Evolutionary conservation across 441 rosid genomes (phyloP), one percentile per base, ranked within the genome.

Genomic region (Croton setiger): DNA sequence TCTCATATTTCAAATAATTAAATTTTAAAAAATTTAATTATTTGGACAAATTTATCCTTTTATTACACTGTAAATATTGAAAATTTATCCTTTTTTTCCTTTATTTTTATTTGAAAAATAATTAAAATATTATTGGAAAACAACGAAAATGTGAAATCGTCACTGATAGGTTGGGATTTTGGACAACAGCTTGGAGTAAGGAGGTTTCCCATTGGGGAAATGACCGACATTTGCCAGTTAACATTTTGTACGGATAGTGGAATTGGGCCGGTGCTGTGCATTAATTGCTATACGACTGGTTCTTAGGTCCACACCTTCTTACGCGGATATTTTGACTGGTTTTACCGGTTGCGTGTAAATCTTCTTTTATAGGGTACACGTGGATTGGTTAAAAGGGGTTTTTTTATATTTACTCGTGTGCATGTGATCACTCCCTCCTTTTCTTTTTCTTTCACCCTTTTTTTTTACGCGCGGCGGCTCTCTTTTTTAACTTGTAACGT

Each of bases 141-240:
- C 1, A 27, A 27, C 31, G 31, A 44, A 63, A 75, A 83, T 86
- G 90, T 82, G 86, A 85, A 27, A 87, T 67, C 63, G 76, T 71
- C 43, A 39, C 66, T 70, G 66, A 27, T 23, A 69, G 71, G 68
- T 74, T 73, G 78, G 78, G 85, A 75, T 72, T 84, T 84, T 88
- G 92, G 93, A 80, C 77, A 83, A 86, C 92, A 88, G 96, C 87
- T 85, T 72, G 74, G 79, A 77, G 67, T 67, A 81, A 41, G 74
- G 75, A 85, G 89, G 78, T 79, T 87, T 86, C 85, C 81, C 83
- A 81, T 83, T 82, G 31, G 68, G 35, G 35, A 9, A 47, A 62
- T 72, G 86, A 89, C 97, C 82, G 96, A 71, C 86, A 82, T 17
- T 36, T 82, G 82, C 83, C 89, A 84, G 98, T 89, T 48, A 44